phyloP scores from a whole-genome alignment of 495 filamentous ascomycete genomes.

The Penicillium longicatenatum region DNA sequence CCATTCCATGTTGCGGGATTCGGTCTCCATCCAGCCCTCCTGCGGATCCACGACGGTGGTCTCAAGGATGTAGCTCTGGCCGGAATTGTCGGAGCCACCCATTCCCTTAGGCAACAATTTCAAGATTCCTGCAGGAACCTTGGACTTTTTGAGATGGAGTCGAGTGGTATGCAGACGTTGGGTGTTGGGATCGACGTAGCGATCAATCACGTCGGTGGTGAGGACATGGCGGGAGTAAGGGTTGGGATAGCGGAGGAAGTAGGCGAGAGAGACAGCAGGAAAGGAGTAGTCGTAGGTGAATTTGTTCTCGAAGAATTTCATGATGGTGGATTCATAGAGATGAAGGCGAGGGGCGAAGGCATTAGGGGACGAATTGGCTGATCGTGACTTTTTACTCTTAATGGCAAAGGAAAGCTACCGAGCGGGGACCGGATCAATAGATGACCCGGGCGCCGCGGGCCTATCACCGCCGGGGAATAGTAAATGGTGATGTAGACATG shows the following conservation, averaged over 20 bases:
- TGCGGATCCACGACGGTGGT: conserved; percentile 85
- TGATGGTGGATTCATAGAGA: conserved; percentile 46
- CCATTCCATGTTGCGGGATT: conserved; percentile 84
- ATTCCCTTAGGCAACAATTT: conserved; percentile 81
- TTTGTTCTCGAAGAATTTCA: conserved; percentile 86
- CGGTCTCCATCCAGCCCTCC: conserved; percentile 85
- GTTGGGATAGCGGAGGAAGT: conserved; percentile 99
- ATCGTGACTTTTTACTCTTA: conserved; percentile 7
- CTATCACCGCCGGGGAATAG: conserved; percentile 4
- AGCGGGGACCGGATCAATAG: neutral
- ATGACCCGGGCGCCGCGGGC: neutral
- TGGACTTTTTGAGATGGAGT: conserved; percentile 91
- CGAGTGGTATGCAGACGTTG: conserved; percentile 85
- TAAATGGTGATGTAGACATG: conserved; percentile 9
- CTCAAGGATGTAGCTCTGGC: conserved; percentile 87
- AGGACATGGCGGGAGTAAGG: conserved; percentile 94
- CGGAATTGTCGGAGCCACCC: conserved; percentile 68
- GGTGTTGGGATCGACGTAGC: conserved; percentile 75
- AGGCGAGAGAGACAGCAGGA: conserved; percentile 90
- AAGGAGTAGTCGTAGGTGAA: conserved; percentile 92
- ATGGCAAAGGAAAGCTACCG: conserved; percentile 1
- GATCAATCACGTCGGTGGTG: conserved; percentile 92
- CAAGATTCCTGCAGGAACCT: conserved; percentile 78
- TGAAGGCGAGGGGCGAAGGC: neutral
- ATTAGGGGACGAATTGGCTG: conserved; percentile 1